Conservation (phyloP, 805 yeast genomes). For the Candida hungchunana region DNA sequence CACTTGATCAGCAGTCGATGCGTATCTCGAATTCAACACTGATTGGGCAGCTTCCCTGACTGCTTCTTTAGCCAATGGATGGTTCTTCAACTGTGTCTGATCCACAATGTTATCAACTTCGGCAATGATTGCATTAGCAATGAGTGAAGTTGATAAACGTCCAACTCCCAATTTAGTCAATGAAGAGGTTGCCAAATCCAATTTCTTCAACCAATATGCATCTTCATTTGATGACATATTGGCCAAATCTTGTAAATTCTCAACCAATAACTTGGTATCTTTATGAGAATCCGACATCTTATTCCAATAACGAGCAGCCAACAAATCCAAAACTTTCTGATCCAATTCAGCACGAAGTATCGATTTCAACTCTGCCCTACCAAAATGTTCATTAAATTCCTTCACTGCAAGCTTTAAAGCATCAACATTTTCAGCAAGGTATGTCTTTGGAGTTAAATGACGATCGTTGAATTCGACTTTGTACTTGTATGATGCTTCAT, state of each 20-base stretch:
- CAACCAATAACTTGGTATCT: slow-evolving; percentile 29
- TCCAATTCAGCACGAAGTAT: slow-evolving; percentile 81
- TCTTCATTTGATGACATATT: slow-evolving; percentile 64
- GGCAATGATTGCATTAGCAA: slow-evolving; percentile 72
- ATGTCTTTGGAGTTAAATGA: slow-evolving; percentile 88
- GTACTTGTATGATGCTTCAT: slow-evolving; percentile 87
- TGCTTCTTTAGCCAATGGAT: slow-evolving; percentile 79
- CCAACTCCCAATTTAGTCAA: slow-evolving; percentile 94
- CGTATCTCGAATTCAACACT: slow-evolving; percentile 73
- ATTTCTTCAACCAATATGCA: slow-evolving; percentile 79
- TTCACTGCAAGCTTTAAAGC: slow-evolving; percentile 79
- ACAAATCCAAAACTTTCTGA: slow-evolving; percentile 78
- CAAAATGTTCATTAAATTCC: slow-evolving; percentile 78
- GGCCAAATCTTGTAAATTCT: slow-evolving; percentile 51
- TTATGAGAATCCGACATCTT: slow-evolving; percentile 31
- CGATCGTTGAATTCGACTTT: slow-evolving; percentile 97
- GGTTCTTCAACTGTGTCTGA: slow-evolving; percentile 71
- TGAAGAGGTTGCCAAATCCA: slow-evolving; percentile 79
- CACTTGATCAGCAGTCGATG: slow-evolving; percentile 95
- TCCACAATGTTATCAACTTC: slow-evolving; percentile 75
- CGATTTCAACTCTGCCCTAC: slow-evolving; percentile 75
- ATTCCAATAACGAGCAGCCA: slow-evolving; percentile 94
- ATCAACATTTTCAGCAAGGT: slow-evolving; percentile 88
- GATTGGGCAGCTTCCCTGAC: slow-evolving; percentile 81
- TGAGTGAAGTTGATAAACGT: slow-evolving; percentile 75